Evolutionary conservation across 2,329 filamentous ascomycete genomes (phyloP), one percentile per base, ranked within the genome.

Genomic region (Sporothrix brunneoviolacea): DNA sequence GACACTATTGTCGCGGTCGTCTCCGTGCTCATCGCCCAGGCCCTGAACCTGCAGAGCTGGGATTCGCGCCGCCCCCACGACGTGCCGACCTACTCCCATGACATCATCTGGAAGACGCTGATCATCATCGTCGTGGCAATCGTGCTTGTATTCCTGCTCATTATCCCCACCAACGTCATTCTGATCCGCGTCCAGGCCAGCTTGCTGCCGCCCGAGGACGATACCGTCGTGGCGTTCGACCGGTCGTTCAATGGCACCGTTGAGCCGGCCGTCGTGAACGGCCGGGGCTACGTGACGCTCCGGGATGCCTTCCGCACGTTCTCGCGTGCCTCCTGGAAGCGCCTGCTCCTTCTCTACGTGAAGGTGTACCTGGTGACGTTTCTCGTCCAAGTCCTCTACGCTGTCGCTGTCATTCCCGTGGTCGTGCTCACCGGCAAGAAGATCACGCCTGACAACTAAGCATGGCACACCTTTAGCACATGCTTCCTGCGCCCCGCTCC

Each of bases 161-260:
- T 88, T 53, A 76, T 96, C 51, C 91, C 91, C 16, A 80, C 88
- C 35, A 77, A 80, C 53, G 86, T 91, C 28, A 79, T 88, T 19
- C 80, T 95, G 53, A 76, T 86, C 57, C 88, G 91, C 55, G 83
- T 95, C 32, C 89, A 95, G 65, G 90, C 91, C 7, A 91, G 88
- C 43, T 82, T 95, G 59, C 80, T 97, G 3, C 80, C 89, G 1
- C 84, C 88, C 53, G 83, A 88, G 16, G 79, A 90, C 58, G 85
- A 94, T 69, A 82, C 88, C 22, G 86, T 96, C 57, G 83, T 97
- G 32, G 84, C 88, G 28, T 95, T 97, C 61, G 91, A 97, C 73
- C 86, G 90, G 57, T 84, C 84, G 27, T 94, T 94, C 62, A 80
- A 78, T 56, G 88, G 88, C 59, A 85, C 83, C 63, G 80, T 91